Evolutionary conservation across 352 stramenopile species (phyloP).

Genomic region (Halophytophthora polymorphica): DNA sequence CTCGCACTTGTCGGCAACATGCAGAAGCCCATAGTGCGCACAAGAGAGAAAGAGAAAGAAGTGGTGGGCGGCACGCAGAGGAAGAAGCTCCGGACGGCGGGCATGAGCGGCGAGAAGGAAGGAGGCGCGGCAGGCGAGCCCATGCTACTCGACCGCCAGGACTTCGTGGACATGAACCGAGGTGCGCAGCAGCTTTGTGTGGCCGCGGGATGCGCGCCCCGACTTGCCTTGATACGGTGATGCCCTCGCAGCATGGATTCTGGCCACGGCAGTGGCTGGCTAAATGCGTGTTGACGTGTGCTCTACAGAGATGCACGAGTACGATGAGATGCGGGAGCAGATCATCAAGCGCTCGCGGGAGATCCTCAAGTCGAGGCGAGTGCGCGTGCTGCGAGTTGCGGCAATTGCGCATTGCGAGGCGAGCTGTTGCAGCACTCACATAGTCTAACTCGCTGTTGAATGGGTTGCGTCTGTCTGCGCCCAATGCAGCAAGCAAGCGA

Average conservation of each 20-base stretch:
- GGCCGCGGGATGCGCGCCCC: too few relatives aligned
- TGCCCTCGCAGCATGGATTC: not conserved
- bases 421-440: too few relatives aligned
- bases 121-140: not conserved
- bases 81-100: not conserved
- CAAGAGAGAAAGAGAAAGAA: too few relatives aligned
- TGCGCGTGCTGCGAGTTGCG: not conserved
- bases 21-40: too few relatives aligned
- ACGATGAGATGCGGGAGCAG: conserved; percentile 90
- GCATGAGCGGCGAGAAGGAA: not conserved
- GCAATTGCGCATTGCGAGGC: too few relatives aligned
- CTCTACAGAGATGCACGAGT: conserved; percentile 82
- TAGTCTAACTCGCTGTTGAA: too few relatives aligned
- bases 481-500: conserved; percentile 88
- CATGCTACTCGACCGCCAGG: conserved; percentile 34
- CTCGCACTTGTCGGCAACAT: not conserved
- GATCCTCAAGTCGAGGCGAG: conserved; percentile 90
- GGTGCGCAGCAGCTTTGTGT: conserved; percentile 12
- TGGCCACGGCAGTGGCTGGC: not conserved
- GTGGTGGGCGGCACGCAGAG: not conserved
- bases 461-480: not conserved
- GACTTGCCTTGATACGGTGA: too few relatives aligned
- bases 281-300: not conserved
- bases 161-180: conserved; percentile 55
- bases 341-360: conserved; percentile 95